Base-by-base conservation (phyloP, 371 early-diverging fungal species). In the Mucor lusitanicus region DNA sequence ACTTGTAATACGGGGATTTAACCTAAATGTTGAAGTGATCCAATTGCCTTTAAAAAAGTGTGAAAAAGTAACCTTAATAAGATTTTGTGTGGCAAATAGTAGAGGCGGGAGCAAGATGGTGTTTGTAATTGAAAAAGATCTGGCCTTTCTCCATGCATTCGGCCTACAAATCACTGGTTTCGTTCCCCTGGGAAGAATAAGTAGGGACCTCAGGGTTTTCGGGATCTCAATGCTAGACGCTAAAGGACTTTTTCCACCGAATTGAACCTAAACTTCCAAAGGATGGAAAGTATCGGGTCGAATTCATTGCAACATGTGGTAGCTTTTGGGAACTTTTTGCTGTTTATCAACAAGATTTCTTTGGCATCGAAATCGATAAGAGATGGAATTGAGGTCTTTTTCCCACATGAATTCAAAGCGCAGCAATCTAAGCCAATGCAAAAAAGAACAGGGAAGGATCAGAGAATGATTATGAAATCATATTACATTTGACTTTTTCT, bases 131-230 rank as follows among this genome's bases (percentile, higher is more conserved):
- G 48, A n/a, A 55, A n/a, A 30, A 32, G 32, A 55, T 19, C 55
- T 30, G 13, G 55, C 2, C 17, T 32, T 55, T 55, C 27, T 3
- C 35, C 40, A 40, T 28, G 19, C 3, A 27, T 55, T 17, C 37
- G 32, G 35, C n/a, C 37, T 21, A 48, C 28, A 54, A 54, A 25
- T 28, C 27, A 54, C 28, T 25, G 4, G n/a, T 37, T 63, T 23
- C 5, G 9, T n/a, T 25, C 25, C 54, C 63, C 63, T 55, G 55
- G 55, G 23, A 27, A 11, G 25, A 54, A 53, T 54, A 67, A 67
- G 32, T 67, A 67, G 67, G 67, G 67, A 40, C 42, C 23, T 61
- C 50, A 67, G 67, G 67, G 67, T 67, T 57, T 46, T 46, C 39
- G 61, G 59, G 15, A 37, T 28, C 59, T 63, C 40, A 27, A 63